Evolutionary conservation across 1,284 basidiomycete species (phyloP).

Genomic region (Ganoderma sp.): DNA sequence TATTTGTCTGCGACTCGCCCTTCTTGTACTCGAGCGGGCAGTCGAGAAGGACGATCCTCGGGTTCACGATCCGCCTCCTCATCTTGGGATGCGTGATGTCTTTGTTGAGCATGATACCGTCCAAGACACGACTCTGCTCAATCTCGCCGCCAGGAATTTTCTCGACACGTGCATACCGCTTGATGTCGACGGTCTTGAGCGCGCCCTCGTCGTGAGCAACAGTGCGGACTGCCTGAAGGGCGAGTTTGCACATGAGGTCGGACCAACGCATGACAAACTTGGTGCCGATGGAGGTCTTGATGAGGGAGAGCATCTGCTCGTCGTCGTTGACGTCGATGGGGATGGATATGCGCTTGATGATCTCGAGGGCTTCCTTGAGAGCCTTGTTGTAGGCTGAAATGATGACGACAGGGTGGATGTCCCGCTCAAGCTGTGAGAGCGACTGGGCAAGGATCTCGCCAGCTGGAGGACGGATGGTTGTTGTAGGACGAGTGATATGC

Average conservation of each 20-base stretch:
- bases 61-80: constrained; percentile 90
- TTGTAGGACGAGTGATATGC: constrained; percentile 1
- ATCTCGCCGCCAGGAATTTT: constrained; percentile 98
- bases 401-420: constrained; percentile 98
- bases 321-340: constrained; percentile 91
- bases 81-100: constrained; percentile 99
- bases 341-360: constrained; percentile 86
- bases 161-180: constrained; percentile 97
- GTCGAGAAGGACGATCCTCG: constrained; percentile 90
- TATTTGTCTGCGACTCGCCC: constrained; percentile 98
- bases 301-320: constrained; percentile 92
- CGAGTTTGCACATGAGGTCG: constrained; percentile 96
- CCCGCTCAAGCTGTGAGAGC: constrained; percentile 89
- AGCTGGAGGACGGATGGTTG: constrained; percentile 54
- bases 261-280: constrained; percentile 98
- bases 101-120: constrained; percentile 98
- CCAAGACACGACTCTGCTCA: constrained; percentile 88
- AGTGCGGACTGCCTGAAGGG: constrained; percentile 89
- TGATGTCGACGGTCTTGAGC: constrained; percentile 93
- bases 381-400: constrained; percentile 98
- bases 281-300: constrained; percentile 99
- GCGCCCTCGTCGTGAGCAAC: constrained; percentile 73
- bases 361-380: constrained; percentile 87
- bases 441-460: constrained; percentile 99
- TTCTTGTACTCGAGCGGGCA: constrained; percentile 99